phyloP scores from a whole-genome alignment of 257 asterid species.

The Nicotiana knightiana region DNA sequence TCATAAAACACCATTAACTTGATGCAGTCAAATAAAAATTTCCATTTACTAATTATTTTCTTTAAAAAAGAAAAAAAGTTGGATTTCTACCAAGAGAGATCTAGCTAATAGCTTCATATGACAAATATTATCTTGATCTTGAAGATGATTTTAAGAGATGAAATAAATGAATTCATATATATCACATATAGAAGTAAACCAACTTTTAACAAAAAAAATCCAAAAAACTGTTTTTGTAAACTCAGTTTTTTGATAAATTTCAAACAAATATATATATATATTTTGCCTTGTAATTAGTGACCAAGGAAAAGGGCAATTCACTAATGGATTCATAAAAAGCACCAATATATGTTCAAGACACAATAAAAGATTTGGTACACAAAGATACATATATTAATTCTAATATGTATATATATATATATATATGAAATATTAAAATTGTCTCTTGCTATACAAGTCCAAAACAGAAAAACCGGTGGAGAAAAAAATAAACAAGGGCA shows the following conservation, averaged over 20 bases:
- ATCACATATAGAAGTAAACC: background rate
- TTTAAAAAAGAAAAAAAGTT: background rate
- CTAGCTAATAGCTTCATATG: background rate
- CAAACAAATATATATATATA: background rate
- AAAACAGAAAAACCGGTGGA: background rate
- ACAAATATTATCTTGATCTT: background rate
- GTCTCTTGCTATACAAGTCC: constrained; percentile 29
- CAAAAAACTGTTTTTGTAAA: background rate
- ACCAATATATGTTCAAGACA: background rate
- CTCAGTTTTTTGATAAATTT: background rate
- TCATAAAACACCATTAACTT: background rate
- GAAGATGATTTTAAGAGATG: background rate
- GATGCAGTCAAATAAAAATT: background rate
- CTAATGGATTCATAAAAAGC: background rate
- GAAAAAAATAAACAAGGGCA: background rate
- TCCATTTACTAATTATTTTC: background rate
- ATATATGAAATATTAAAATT: background rate
- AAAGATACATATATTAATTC: background rate
- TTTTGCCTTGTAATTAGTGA: background rate
- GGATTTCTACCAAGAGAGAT: background rate
- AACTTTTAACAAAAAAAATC: background rate
- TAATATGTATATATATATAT: background rate
- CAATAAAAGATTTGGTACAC: constrained; percentile 15
- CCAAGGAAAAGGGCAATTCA: background rate
- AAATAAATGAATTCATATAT: background rate